These are phyloP conservation scores for Cylindrodendrum hubeiense DNA, from an alignment of 2,329 filamentous ascomycete genomes.

Conservation along the genomic window DNA sequence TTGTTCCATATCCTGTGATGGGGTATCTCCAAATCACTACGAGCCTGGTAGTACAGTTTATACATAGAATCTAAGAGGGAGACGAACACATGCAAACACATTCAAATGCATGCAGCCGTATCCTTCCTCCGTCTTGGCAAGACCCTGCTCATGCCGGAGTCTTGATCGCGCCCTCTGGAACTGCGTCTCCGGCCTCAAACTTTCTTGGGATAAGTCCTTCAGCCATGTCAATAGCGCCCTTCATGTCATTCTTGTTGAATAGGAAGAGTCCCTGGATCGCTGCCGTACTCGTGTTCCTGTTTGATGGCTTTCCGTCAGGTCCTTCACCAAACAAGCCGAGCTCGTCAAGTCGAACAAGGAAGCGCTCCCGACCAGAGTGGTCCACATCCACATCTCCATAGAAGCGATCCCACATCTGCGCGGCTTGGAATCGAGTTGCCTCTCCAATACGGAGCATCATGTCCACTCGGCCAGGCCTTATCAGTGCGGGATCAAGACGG, in stretches of 20 bases:
- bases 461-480: conserved; percentile 92
- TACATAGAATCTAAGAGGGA: conserved; percentile 23
- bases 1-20: conserved; percentile 5
- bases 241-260: conserved; percentile 92
- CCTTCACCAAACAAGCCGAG: conserved; percentile 77
- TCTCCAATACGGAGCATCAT: conserved; percentile 93
- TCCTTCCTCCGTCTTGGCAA: neutral
- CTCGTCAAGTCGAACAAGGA: conserved; percentile 77
- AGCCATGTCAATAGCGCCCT: conserved; percentile 86
- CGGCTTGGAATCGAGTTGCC: conserved; percentile 87
- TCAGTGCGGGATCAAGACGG: conserved; percentile 86
- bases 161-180: conserved; percentile 55
- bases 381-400: conserved; percentile 84
- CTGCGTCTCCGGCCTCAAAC: conserved; percentile 61
- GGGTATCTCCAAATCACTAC: conserved; percentile 29
- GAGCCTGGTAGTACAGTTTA: conserved; percentile 16
- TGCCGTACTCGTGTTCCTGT: conserved; percentile 81
- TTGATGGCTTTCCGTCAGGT: conserved; percentile 59
- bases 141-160: conserved; percentile 49
- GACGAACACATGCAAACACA: conserved; percentile 27
- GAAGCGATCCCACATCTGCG: conserved; percentile 92
- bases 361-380: conserved; percentile 72
- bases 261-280: conserved; percentile 94
- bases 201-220: conserved; percentile 72
- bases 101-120: neutral